Conservation (phyloP, 495 filamentous ascomycete species). For the Trichoderma asperelloides region DNA sequence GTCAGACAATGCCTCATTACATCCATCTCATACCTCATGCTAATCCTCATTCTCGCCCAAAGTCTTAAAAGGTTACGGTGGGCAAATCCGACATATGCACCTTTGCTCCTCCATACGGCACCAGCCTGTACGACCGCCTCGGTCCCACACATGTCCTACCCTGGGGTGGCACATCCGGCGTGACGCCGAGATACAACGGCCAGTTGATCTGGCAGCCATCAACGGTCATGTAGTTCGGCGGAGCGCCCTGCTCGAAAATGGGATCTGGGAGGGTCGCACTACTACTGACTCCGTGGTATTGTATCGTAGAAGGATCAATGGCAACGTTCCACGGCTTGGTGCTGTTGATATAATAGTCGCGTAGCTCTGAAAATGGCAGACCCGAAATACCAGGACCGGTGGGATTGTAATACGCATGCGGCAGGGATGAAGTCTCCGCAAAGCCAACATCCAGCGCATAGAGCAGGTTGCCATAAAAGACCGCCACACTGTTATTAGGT, state of each 20-base stretch:
- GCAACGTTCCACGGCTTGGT: slow-evolving; percentile 39
- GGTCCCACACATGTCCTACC: slow-evolving; percentile 15
- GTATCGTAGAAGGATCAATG: slow-evolving; percentile 32
- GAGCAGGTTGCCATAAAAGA: slow-evolving; percentile 46
- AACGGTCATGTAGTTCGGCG: slow-evolving; percentile 40
- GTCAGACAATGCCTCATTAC: not conserved
- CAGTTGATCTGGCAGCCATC: slow-evolving; percentile 48
- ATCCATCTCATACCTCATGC: not conserved
- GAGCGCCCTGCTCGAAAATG: slow-evolving; percentile 38
- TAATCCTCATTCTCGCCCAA: not conserved
- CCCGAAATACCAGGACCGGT: not conserved
- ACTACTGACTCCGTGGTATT: slow-evolving; percentile 13
- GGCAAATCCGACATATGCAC: slow-evolving; percentile 53
- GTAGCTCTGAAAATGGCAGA: slow-evolving; percentile 22
- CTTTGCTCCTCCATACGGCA: slow-evolving; percentile 50
- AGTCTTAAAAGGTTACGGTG: not conserved
- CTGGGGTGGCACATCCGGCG: slow-evolving; percentile 33
- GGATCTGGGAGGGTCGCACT: slow-evolving; percentile 30
- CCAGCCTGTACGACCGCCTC: slow-evolving; percentile 33
- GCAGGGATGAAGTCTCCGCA: slow-evolving; percentile 13
- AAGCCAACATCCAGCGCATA: slow-evolving; percentile 42
- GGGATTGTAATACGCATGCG: slow-evolving; percentile 16
- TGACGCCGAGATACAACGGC: slow-evolving; percentile 34
- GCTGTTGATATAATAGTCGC: slow-evolving; percentile 30
- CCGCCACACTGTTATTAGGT: slow-evolving; percentile 44